Evolutionary conservation across 768 basidiomycete genomes (phyloP).

Genomic region (Pholiota microspora): DNA sequence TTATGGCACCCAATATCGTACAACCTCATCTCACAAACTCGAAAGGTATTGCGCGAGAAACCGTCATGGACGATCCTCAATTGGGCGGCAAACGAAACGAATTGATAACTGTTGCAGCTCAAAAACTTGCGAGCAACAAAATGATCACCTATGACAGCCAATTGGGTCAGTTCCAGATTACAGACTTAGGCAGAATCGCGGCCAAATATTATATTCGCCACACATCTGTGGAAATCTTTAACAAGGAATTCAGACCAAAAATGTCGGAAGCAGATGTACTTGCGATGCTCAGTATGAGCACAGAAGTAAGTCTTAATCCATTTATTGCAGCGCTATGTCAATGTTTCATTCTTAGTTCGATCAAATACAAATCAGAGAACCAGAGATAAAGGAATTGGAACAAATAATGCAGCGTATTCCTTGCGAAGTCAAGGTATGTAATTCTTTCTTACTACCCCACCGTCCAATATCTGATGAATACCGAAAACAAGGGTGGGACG

Average conservation of each 20-base stretch:
- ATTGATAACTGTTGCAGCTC: slow-evolving; percentile 65
- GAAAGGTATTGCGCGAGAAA: slow-evolving; percentile 74
- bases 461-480: background rate
- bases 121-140: slow-evolving; percentile 58
- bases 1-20: background rate
- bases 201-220: slow-evolving; percentile 94
- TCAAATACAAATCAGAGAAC: slow-evolving; percentile 92
- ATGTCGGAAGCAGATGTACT: slow-evolving; percentile 96
- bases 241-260: slow-evolving; percentile 64
- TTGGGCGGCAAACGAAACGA: slow-evolving; percentile 68
- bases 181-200: slow-evolving; percentile 94
- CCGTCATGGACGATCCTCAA: slow-evolving; percentile 65
- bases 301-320: slow-evolving; percentile 59
- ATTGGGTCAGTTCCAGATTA: slow-evolving; percentile 62
- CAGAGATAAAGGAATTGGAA: slow-evolving; percentile 82
- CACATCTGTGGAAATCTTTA: slow-evolving; percentile 85
- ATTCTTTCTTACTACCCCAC: background rate
- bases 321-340: background rate
- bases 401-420: slow-evolving; percentile 65
- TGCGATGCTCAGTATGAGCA: slow-evolving; percentile 82
- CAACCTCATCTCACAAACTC: slow-evolving; percentile 9
- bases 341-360: slow-evolving; percentile 60
- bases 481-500: slow-evolving; percentile 48
- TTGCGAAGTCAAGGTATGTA: slow-evolving; percentile 73
- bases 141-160: slow-evolving; percentile 80